Percentiles rank a stretch among this genome's conserved stretches.
These are phyloP conservation scores for Solanum sitiens DNA, from an alignment of 257 asterid genomes.

Conservation along the genomic window DNA sequence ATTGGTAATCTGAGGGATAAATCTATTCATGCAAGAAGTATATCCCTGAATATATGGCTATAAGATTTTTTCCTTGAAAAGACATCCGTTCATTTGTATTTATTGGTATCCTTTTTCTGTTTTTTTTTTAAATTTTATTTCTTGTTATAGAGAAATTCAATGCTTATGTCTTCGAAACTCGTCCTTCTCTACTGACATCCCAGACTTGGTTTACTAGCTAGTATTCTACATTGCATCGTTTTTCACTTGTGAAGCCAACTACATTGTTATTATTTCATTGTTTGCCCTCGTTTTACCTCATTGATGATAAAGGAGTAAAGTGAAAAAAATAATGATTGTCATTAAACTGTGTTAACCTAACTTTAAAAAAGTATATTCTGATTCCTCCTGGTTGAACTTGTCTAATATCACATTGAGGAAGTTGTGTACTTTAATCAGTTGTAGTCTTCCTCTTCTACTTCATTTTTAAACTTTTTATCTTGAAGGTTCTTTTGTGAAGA, in stretches of 20 bases:
- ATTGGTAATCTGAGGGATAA: no score
- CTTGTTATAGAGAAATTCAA: no score
- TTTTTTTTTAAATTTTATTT: no score
- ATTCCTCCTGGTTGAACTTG: neutral
- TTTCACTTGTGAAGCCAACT: neutral
- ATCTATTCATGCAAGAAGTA: no score
- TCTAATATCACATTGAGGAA: neutral
- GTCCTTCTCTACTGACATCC: neutral
- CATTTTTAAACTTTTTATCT: neutral
- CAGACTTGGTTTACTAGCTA: neutral
- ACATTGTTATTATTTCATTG: neutral
- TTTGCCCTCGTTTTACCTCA: neutral
- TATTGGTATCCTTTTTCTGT: no score
- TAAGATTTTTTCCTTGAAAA: no score
- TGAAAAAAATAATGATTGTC: neutral
- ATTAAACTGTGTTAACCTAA: neutral
- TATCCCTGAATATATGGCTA: no score
- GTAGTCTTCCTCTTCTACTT: neutral
- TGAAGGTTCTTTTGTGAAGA: neutral
- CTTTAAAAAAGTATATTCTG: neutral
- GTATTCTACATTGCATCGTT: neutral
- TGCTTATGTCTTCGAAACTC: neutral
- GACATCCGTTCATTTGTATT: no score
- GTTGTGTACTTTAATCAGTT: neutral
- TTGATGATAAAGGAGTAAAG: neutral